Evolutionary conservation across 202 grass and related monocot species (phyloP), one percentile per base, ranked within the genome.

Genomic region (Hordeum pubiflorum): DNA sequence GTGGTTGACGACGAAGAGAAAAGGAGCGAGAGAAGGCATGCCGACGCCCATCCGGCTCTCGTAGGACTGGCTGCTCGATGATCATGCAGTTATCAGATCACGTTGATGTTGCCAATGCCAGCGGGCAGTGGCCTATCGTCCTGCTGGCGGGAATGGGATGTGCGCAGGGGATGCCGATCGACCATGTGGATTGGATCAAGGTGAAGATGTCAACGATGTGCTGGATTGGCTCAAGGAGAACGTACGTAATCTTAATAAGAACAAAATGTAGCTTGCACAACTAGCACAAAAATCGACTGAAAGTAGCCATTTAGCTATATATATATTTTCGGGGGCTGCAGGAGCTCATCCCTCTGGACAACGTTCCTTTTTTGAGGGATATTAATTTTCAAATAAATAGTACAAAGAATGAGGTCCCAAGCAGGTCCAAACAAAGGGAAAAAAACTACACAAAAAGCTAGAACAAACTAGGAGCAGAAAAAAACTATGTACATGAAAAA

Each of bases 41-140:
- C 22, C 22, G 11, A 52, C 24, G 20, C 21, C 21, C 9, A 10
- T 13, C 56, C 27, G 36, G 41, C 36, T 54, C 23, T 31, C 21
- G 31, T 67, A 63, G 10, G 33, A 5, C 44, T 82, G 18, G 57
- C 54, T 15, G 13, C 62, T 36, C 23, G 9, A 78, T 58, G 43
- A 72, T 72, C 64, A 7, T 58, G 36, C 65, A 13, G 10, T 7
- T 24, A 55, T 34, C 21, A n/a, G 44, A 33, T 77, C 26, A 34
- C 9, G 22, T 83, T 79, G 48, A 14, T 69, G 52, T 74, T 11
- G 79, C 65, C 85, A 58, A 73, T 62, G 41, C 17, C 46, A 40
- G 5, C 29, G 67, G 7, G 7, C 24, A 41, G 3, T 32, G 69
- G 5, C 11, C 24, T 63, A 55, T 63, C 43, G 6, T 18, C 1